Percentiles rank a stretch among this genome's conserved stretches.
phyloP scores from a whole-genome alignment of 495 filamentous ascomycete genomes.

The Tetracladium setigerum region DNA sequence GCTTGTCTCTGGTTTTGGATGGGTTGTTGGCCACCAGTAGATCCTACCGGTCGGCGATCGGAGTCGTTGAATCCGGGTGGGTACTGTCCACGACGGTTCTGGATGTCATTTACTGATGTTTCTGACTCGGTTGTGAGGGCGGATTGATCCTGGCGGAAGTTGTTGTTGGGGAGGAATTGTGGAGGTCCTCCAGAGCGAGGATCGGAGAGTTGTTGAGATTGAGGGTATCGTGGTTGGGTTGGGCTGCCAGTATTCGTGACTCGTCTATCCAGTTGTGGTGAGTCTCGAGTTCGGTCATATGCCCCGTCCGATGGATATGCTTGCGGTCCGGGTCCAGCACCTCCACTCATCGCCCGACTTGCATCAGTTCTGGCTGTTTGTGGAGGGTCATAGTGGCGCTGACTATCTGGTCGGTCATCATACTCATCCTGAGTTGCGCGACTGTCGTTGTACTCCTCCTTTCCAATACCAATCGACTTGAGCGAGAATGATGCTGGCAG shows the following conservation, averaged over 20 bases:
- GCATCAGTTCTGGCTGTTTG: constrained; percentile 24
- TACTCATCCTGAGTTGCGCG: constrained; percentile 37
- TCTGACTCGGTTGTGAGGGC: constrained; percentile 39
- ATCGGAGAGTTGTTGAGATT: constrained; percentile 20
- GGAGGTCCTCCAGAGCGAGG: constrained; percentile 32
- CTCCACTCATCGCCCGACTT: constrained; percentile 36
- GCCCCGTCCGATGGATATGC: constrained; percentile 11
- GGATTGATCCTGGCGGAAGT: constrained; percentile 35
- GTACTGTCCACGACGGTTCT: constrained; percentile 11
- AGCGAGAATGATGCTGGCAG: constrained; percentile 69
- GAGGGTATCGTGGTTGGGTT: constrained; percentile 21
- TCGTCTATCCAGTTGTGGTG: constrained; percentile 12
- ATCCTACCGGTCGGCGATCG: constrained; percentile 11
- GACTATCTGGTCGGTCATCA: constrained; percentile 21
- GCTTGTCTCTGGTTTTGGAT: constrained; percentile 4
- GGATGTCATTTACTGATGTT: constrained; percentile 32
- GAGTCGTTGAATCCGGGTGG: constrained; percentile 29
- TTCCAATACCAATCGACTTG: constrained; percentile 45
- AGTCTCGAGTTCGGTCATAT: constrained; percentile 16
- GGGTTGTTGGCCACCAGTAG: constrained; percentile 14
- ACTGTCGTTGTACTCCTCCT: constrained; percentile 32
- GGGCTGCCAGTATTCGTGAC: constrained; percentile 20
- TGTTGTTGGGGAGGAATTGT: constrained; percentile 24
- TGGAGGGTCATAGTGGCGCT: constrained; percentile 18
- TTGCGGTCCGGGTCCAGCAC: constrained; percentile 18